A percentile compares a stretch with the other conserved stretches of the same genome.
Conservation (phyloP, 1,139 yeast genomes). For the Kluyveromyces sp. region DNA sequence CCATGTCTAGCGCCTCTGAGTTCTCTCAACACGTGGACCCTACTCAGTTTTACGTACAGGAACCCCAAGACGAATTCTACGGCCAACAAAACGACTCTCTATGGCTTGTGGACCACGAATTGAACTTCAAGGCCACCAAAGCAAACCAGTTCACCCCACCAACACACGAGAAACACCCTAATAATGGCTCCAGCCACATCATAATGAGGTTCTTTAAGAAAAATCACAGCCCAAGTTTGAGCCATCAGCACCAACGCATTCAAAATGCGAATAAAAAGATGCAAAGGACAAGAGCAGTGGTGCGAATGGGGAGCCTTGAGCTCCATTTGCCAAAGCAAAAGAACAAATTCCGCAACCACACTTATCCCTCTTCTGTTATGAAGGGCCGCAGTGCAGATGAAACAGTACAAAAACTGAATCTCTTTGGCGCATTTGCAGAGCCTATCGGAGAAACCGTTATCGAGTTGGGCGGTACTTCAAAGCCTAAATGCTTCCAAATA, state of each 20-base stretch:
- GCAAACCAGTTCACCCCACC: background rate
- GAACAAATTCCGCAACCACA: background rate
- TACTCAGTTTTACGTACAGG: conserved; percentile 15
- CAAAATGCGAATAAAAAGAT: conserved; percentile 3
- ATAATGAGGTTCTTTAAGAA: background rate
- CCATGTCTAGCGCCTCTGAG: background rate
- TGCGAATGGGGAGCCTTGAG: conserved; percentile 2
- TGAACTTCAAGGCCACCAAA: background rate
- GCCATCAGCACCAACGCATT: background rate
- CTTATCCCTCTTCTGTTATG: background rate
- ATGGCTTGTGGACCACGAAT: conserved; percentile 19
- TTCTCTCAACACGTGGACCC: conserved; percentile 1
- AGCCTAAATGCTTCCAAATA: conserved; percentile 1
- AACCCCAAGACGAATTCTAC: conserved; percentile 17
- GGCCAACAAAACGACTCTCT: conserved; percentile 11
- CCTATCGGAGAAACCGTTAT: conserved; percentile 1
- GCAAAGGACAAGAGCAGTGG: conserved; percentile 1
- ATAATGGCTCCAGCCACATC: background rate
- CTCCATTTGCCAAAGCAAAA: conserved; percentile 1
- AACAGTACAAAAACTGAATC: background rate
- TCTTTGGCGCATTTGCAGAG: conserved; percentile 5
- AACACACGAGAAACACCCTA: background rate
- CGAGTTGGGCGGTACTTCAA: conserved; percentile 1
- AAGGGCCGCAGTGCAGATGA: background rate
- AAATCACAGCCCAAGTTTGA: background rate